Conservation (phyloP, 1,139 yeast genomes). For the Taphrina confusa region DNA sequence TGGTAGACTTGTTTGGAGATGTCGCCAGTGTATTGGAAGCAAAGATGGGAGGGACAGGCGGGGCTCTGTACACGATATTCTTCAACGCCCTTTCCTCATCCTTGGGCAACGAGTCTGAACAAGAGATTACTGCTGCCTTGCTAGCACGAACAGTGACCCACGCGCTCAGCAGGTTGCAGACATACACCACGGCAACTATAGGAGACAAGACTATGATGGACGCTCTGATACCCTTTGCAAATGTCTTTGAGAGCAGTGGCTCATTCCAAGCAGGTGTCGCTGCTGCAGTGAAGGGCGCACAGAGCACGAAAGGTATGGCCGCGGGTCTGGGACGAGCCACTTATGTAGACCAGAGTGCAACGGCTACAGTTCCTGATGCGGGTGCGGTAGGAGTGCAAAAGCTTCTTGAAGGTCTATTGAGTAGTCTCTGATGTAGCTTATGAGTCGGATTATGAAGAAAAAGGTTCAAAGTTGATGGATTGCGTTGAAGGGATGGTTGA, state of each 20-base stretch:
- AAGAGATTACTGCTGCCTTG: slow-evolving; percentile 46
- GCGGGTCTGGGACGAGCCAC: slow-evolving; percentile 95
- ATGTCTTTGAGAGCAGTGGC: slow-evolving; percentile 54
- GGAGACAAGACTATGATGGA: slow-evolving; percentile 93
- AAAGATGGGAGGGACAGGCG: slow-evolving; percentile 96
- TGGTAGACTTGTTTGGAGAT: slow-evolving; percentile 56
- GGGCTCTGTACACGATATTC: slow-evolving; percentile 85
- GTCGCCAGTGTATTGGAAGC: slow-evolving; percentile 78
- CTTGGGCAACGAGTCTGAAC: slow-evolving; percentile 45
- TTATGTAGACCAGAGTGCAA: slow-evolving; percentile 61
- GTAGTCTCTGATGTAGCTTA: too few species aligned
- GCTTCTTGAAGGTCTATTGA: slow-evolving; percentile 39
- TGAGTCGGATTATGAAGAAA: too few species aligned
- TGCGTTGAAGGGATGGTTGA: too few species aligned
- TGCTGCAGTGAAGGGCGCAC: slow-evolving; percentile 76
- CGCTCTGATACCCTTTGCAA: slow-evolving; percentile 82
- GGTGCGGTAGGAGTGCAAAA: slow-evolving; percentile 62
- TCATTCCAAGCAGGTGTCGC: slow-evolving; percentile 61
- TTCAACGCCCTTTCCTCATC: slow-evolving; percentile 66
- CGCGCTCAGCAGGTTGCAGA: slow-evolving; percentile 65
- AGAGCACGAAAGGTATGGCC: slow-evolving; percentile 66
- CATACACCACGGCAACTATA: slow-evolving; percentile 80
- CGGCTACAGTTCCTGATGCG: slow-evolving; percentile 75
- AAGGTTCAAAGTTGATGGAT: too few species aligned
- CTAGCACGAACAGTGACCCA: slow-evolving; percentile 52